Evolutionary conservation across 192 early-diverging fungal species (phyloP).

Genomic region (Dissophora ornata): DNA sequence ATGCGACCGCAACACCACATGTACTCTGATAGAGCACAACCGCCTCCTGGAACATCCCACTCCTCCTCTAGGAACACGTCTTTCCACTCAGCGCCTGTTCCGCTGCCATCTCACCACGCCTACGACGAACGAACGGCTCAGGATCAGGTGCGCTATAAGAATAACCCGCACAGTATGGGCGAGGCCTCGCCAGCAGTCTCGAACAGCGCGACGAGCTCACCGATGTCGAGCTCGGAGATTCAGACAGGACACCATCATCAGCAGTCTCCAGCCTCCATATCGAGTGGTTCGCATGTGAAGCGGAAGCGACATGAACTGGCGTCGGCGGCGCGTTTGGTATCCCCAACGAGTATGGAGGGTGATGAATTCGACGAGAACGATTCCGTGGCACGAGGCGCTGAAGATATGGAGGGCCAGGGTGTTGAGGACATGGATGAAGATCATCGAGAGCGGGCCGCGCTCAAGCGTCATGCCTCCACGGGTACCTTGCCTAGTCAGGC

Average conservation of each 20-base stretch:
- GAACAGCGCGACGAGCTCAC: slow-evolving; percentile 9
- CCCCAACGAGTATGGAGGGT: slow-evolving; percentile 15
- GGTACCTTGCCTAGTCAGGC: slow-evolving; percentile 23
- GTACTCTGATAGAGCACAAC: slow-evolving; percentile 11
- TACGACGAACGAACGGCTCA: not conserved
- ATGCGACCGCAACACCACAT: not conserved
- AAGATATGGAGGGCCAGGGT: not conserved
- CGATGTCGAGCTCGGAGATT: slow-evolving; percentile 36
- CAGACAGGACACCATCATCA: not conserved
- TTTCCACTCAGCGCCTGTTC: slow-evolving; percentile 39
- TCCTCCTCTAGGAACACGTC: not conserved
- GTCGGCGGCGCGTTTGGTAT: slow-evolving; percentile 17
- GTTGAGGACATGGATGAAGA: slow-evolving; percentile 39
- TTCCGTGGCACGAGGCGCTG: not conserved
- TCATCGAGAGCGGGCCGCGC: not conserved
- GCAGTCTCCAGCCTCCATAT: not conserved
- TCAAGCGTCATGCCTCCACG: slow-evolving; percentile 50
- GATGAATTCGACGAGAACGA: slow-evolving; percentile 14
- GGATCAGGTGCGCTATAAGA: slow-evolving; percentile 14
- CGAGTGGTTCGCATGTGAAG: slow-evolving; percentile 6
- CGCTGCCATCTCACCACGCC: slow-evolving; percentile 21
- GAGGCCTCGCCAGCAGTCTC: not conserved
- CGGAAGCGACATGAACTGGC: slow-evolving; percentile 19
- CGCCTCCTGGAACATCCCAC: not conserved
- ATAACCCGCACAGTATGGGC: slow-evolving; percentile 7